Evolutionary conservation across 805 yeast species (phyloP).

Genomic region (Metschnikowia peoriensis): DNA sequence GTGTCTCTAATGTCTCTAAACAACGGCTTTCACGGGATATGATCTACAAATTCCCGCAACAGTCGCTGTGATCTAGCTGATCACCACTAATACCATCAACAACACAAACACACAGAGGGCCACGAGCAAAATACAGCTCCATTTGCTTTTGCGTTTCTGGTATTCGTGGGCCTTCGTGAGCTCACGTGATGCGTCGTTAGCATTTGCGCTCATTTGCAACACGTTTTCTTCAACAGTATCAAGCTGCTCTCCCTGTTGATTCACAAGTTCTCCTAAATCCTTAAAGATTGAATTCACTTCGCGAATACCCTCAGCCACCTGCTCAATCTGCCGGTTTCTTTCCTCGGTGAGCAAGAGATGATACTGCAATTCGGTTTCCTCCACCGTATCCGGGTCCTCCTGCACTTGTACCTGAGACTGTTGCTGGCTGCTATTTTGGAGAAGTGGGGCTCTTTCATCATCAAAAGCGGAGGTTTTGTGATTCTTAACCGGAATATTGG

Average conservation of each 20-base stretch:
- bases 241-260: conserved; percentile 81
- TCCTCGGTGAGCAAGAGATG: conserved; percentile 67
- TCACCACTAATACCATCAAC: conserved; percentile 54
- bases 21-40: not conserved
- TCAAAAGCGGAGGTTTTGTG: conserved; percentile 1
- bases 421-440: conserved; percentile 24
- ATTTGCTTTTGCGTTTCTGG: conserved; percentile 66
- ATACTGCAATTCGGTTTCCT: conserved; percentile 53
- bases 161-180: conserved; percentile 71
- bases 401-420: conserved; percentile 29
- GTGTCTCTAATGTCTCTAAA: not conserved
- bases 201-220: conserved; percentile 57
- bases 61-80: conserved; percentile 29
- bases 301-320: conserved; percentile 71
- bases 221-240: conserved; percentile 84
- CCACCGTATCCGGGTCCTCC: conserved; percentile 40
- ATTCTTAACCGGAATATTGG: not conserved
- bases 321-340: conserved; percentile 68
- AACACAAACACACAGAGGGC: conserved; percentile 58
- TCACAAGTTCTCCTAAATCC: conserved; percentile 73
- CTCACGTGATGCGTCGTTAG: conserved; percentile 70
- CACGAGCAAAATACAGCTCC: conserved; percentile 66
- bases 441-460: conserved; percentile 41
- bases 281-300: conserved; percentile 85
- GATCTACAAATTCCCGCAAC: too few species aligned